Conservation (phyloP, 352 stramenopile species). For the Globisporangium nodosum region DNA sequence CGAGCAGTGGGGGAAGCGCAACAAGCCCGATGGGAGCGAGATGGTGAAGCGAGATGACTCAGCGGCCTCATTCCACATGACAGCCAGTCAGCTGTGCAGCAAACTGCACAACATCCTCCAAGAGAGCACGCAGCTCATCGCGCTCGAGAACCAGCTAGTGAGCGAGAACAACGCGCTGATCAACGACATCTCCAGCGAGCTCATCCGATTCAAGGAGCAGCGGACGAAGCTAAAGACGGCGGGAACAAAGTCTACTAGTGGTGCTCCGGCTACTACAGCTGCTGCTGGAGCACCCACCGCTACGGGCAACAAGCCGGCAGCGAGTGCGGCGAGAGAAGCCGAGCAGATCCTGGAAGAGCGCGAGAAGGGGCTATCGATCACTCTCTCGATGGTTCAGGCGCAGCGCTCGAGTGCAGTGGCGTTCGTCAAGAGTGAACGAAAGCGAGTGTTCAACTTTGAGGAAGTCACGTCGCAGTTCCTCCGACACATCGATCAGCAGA, state of each 20-base stretch:
- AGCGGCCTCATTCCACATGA: conserved; percentile 71
- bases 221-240: conserved; percentile 34
- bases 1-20: conserved; percentile 57
- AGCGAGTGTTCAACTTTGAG: conserved; percentile 60
- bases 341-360: conserved; percentile 69
- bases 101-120: conserved; percentile 80
- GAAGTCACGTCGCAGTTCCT: conserved; percentile 44
- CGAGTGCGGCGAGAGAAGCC: conserved; percentile 39
- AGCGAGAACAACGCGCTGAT: conserved; percentile 52
- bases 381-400: conserved; percentile 49
- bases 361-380: conserved; percentile 76
- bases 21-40: conserved; percentile 15
- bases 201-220: conserved; percentile 52
- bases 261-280: neutral
- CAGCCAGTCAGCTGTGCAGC: conserved; percentile 65
- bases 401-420: conserved; percentile 48
- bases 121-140: conserved; percentile 62
- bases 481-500: conserved; percentile 42
- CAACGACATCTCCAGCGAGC: conserved; percentile 65
- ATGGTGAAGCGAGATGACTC: conserved; percentile 44
- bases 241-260: neutral
- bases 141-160: conserved; percentile 57
- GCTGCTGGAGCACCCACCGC: neutral
- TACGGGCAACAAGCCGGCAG: neutral
- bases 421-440: conserved; percentile 53